These are phyloP conservation scores for Didymella pinodella DNA, from an alignment of 2,329 filamentous ascomycete genomes.

Conservation along the genomic window DNA sequence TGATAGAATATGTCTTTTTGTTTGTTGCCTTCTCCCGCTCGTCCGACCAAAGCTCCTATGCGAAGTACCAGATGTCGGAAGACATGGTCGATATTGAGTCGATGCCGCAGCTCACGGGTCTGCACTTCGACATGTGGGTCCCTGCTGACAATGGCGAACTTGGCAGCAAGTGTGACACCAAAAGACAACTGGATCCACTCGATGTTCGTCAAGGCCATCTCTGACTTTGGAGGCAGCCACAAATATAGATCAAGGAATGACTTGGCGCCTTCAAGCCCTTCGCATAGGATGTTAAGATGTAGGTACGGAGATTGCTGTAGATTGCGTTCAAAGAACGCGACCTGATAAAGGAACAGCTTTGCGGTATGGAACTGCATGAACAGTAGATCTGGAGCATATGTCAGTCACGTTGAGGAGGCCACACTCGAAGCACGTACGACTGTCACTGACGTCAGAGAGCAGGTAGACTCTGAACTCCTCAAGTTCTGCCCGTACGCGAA, in stretches of 20 bases:
- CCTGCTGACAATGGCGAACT: slow-evolving; percentile 41
- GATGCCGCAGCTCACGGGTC: slow-evolving; percentile 38
- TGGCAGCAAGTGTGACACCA: slow-evolving; percentile 41
- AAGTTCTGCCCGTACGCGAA: slow-evolving; percentile 43
- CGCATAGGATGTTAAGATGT: slow-evolving; percentile 34
- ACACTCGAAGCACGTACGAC: slow-evolving; percentile 33
- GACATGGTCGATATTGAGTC: slow-evolving; percentile 39
- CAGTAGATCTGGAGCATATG: slow-evolving; percentile 43
- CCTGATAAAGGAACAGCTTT: slow-evolving; percentile 52
- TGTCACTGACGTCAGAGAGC: slow-evolving; percentile 38
- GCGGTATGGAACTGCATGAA: slow-evolving; percentile 52
- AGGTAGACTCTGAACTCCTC: slow-evolving; percentile 44
- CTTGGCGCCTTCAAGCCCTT: slow-evolving; percentile 38
- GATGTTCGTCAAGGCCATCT: slow-evolving; percentile 50
- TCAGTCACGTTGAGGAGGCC: slow-evolving; percentile 1
- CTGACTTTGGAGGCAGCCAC: slow-evolving; percentile 46
- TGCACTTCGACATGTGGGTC: slow-evolving; percentile 34
- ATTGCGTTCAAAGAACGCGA: slow-evolving; percentile 47
- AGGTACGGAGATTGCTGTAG: slow-evolving; percentile 39
- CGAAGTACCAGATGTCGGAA: slow-evolving; percentile 38
- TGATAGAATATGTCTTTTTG: slow-evolving; percentile 39
- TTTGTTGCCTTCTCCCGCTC: slow-evolving; percentile 32
- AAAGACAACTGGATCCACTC: slow-evolving; percentile 54
- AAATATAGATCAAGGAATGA: slow-evolving; percentile 47
- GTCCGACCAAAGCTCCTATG: slow-evolving; percentile 38